Evolutionary conservation across 2,329 filamentous ascomycete species (phyloP).

Genomic region (Acephala macrosclerotiorum): DNA sequence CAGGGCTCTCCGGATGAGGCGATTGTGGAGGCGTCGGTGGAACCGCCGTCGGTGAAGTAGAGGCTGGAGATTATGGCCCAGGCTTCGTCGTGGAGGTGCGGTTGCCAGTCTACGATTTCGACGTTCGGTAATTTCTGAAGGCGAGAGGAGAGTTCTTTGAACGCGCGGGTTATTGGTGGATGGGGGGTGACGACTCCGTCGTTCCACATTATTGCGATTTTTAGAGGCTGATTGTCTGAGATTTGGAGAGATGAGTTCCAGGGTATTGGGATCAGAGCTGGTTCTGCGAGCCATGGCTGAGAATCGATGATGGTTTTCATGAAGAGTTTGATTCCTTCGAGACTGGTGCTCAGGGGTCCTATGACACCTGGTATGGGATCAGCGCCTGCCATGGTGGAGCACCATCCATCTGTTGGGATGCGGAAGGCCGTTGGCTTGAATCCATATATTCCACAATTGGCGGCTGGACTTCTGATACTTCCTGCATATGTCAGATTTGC

Average conservation of each 20-base stretch:
- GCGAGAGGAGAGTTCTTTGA: conserved; percentile 22
- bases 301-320: conserved; percentile 27
- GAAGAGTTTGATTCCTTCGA: conserved; percentile 54
- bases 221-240: conserved; percentile 41
- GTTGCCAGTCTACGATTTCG: conserved; percentile 33
- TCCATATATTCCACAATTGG: conserved; percentile 57
- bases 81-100: conserved; percentile 30
- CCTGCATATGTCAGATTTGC: conserved; percentile 18
- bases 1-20: conserved; percentile 28
- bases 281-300: conserved; percentile 58
- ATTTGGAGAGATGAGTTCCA: conserved; percentile 47
- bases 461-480: conserved; percentile 48
- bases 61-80: conserved; percentile 32
- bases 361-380: conserved; percentile 31
- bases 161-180: conserved; percentile 28
- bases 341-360: conserved; percentile 51
- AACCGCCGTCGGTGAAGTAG: conserved; percentile 34
- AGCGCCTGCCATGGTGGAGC: conserved; percentile 52
- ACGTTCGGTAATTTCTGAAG: conserved; percentile 24
- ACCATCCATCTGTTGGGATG: conserved; percentile 50
- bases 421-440: conserved; percentile 54
- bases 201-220: conserved; percentile 44
- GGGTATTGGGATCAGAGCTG: conserved; percentile 57
- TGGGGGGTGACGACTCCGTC: conserved; percentile 30
- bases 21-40: conserved; percentile 26